A percentile compares a stretch with the other conserved stretches of the same genome.
phyloP scores from a whole-genome alignment of 192 early-diverging fungal species.

The Coemansia sp. region DNA sequence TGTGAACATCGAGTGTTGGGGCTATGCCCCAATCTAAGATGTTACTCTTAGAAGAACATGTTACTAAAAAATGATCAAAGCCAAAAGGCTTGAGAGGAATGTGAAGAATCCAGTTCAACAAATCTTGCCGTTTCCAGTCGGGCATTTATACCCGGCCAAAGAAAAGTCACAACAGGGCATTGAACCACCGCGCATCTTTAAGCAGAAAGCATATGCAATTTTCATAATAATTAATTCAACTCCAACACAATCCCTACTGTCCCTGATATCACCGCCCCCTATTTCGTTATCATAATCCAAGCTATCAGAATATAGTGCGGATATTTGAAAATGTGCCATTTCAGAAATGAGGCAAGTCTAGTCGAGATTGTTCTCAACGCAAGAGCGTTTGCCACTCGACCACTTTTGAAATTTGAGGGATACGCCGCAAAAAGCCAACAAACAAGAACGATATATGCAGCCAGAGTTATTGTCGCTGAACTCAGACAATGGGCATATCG shows the following conservation, averaged over 20 bases:
- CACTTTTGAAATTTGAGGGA: not conserved
- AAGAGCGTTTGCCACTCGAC: not conserved
- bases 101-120: constrained; percentile 7
- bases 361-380: not conserved
- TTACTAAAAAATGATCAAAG: constrained; percentile 34
- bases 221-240: not conserved
- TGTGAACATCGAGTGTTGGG: constrained; percentile 32
- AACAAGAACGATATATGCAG: not conserved
- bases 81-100: constrained; percentile 33
- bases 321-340: not conserved
- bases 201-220: not conserved
- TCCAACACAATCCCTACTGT: constrained; percentile 15
- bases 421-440: not conserved
- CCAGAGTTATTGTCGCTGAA: not conserved
- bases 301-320: not conserved
- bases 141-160: constrained; percentile 4
- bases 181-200: not conserved
- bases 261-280: not conserved
- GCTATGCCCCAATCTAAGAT: constrained; percentile 33
- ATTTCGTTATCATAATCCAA: not conserved
- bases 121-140: not conserved
- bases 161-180: not conserved
- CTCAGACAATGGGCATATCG: not conserved
- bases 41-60: constrained; percentile 42
- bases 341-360: not conserved